phyloP scores from a whole-genome alignment of 257 asterid genomes.

The Ilex aquifolium region DNA sequence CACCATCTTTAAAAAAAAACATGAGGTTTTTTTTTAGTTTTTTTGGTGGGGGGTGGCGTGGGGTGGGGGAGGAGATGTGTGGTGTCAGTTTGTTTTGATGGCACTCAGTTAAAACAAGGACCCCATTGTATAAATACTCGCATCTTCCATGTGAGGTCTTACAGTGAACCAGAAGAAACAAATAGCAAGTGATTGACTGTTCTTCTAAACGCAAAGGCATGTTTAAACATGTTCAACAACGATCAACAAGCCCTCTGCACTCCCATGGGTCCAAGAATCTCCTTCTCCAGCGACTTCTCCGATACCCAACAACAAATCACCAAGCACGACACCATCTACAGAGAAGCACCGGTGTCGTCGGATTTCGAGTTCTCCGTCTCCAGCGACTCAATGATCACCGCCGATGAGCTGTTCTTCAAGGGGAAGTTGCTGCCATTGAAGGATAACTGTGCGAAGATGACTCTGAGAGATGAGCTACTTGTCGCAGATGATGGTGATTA shows the following conservation, averaged over 20 bases:
- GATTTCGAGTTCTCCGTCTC: constrained; percentile 70
- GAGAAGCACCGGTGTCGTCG: constrained; percentile 81
- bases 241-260: constrained; percentile 50
- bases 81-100: no score
- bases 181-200: background rate
- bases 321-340: constrained; percentile 57
- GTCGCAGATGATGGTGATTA: constrained; percentile 38
- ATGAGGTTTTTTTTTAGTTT: no score
- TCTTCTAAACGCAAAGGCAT: constrained; percentile 40
- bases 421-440: constrained; percentile 61
- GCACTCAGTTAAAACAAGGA: background rate
- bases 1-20: no score
- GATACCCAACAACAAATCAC: constrained; percentile 37
- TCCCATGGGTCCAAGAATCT: constrained; percentile 68
- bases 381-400: constrained; percentile 49
- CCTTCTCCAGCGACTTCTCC: constrained; percentile 78
- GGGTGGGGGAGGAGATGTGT: no score
- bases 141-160: constrained; percentile 31
- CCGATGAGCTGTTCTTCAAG: constrained; percentile 71
- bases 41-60: no score
- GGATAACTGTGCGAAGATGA: constrained; percentile 39
- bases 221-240: constrained; percentile 63
- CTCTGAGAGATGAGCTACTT: constrained; percentile 72
- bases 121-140: constrained; percentile 26
- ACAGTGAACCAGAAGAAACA: constrained; percentile 1